These are phyloP conservation scores for Stephanodiscus minutulus DNA, from an alignment of 108 stramenopile genomes.

Conservation along the genomic window DNA sequence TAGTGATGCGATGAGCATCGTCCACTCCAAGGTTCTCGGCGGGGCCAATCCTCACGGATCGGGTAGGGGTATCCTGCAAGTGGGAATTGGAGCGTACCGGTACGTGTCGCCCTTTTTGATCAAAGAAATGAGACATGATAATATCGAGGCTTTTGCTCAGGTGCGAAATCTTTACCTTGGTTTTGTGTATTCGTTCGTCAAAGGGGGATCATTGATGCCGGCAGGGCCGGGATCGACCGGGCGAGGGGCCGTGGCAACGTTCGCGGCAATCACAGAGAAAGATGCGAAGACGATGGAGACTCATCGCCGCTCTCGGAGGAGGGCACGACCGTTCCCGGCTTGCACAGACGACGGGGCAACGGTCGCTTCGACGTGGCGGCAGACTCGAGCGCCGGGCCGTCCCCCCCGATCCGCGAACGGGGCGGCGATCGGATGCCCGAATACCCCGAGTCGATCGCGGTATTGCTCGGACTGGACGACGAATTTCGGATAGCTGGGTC, in stretches of 20 bases:
- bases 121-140: neutral
- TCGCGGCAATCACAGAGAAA: neutral
- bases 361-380: neutral
- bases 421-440: conserved; percentile 10
- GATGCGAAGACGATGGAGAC: neutral
- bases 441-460: conserved; percentile 34
- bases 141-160: neutral
- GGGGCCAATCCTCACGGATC: conserved; percentile 33
- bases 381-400: neutral
- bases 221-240: conserved; percentile 39
- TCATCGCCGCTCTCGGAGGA: neutral
- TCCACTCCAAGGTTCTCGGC: conserved; percentile 36
- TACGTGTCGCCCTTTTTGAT: neutral
- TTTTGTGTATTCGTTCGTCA: neutral
- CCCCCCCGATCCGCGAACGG: neutral
- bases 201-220: conserved; percentile 35
- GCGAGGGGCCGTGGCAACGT: conserved; percentile 25
- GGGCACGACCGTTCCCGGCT: neutral
- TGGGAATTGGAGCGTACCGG: conserved; percentile 27
- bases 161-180: too few species aligned
- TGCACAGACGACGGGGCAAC: conserved; percentile 1
- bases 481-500: conserved; percentile 33
- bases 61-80: conserved; percentile 34
- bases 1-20: conserved; percentile 39
- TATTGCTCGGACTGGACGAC: conserved; percentile 39